Evolutionary conservation across 768 basidiomycete genomes (phyloP).

Genomic region (Leccinum imitatum): DNA sequence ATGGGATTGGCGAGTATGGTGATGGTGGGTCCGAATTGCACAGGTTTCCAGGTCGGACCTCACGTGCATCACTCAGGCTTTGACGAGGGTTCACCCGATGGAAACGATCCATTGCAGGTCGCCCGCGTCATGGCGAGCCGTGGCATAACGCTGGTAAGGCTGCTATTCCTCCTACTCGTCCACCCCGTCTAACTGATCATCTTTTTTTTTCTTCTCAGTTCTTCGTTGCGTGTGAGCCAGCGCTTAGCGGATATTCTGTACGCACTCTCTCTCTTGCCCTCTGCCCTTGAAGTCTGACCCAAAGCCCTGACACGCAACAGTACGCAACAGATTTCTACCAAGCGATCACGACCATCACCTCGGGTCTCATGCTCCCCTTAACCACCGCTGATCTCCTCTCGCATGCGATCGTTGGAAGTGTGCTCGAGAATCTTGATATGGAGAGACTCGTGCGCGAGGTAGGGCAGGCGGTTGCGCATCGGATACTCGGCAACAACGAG

Average conservation of each 20-base stretch:
- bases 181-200: not conserved
- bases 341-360: constrained; percentile 89
- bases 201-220: constrained; percentile 53
- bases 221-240: constrained; percentile 99
- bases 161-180: constrained; percentile 5
- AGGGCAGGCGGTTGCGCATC: constrained; percentile 87
- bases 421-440: constrained; percentile 98
- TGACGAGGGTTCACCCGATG: constrained; percentile 92
- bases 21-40: constrained; percentile 60
- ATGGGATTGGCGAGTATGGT: constrained; percentile 96
- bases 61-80: constrained; percentile 57
- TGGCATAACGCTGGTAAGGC: constrained; percentile 84
- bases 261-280: constrained; percentile 28
- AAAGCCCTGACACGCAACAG: constrained; percentile 37
- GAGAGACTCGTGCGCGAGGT: constrained; percentile 94
- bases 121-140: constrained; percentile 86
- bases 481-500: constrained; percentile 90
- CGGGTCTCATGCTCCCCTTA: constrained; percentile 93
- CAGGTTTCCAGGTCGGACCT: constrained; percentile 11
- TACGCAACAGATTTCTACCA: constrained; percentile 94
- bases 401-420: constrained; percentile 95
- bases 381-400: constrained; percentile 93
- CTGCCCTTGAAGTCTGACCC: constrained; percentile 15
- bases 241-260: constrained; percentile 88
- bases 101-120: constrained; percentile 84